Percentiles rank a stretch among this genome's conserved stretches.
Conservation (phyloP, 345 rosid species). For the Eucalyptus marginata region DNA sequence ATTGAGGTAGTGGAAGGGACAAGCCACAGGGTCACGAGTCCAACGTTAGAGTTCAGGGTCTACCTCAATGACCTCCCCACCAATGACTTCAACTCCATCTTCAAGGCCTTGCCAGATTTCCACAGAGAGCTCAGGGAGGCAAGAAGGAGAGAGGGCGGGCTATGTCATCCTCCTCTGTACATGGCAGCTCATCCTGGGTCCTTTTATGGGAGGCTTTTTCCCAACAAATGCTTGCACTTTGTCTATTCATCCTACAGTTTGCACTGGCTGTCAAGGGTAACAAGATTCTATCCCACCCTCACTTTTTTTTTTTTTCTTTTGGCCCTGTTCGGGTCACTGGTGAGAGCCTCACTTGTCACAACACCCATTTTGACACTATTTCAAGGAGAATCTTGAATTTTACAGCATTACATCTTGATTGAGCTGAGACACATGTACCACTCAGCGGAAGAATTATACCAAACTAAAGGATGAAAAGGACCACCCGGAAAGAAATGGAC, state of each 20-base stretch:
- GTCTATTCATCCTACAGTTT: conserved; percentile 59
- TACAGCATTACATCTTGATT: background rate
- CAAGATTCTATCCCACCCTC: background rate
- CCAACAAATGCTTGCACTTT: conserved; percentile 54
- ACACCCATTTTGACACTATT: background rate
- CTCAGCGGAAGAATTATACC: background rate
- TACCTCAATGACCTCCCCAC: conserved; percentile 49
- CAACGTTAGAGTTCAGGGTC: conserved; percentile 18
- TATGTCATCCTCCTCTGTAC: conserved; percentile 2
- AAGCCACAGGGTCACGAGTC: background rate
- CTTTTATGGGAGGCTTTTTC: conserved; percentile 78
- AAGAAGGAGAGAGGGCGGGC: background rate
- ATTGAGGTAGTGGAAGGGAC: conserved; percentile 17
- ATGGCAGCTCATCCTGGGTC: conserved; percentile 60
- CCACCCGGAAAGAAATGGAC: background rate
- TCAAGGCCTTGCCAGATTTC: conserved; percentile 35
- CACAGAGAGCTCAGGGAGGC: conserved; percentile 10
- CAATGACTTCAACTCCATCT: conserved; percentile 46
- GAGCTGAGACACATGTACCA: background rate
- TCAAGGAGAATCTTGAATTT: background rate
- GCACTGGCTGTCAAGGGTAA: conserved; percentile 94
- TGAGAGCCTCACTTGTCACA: background rate
- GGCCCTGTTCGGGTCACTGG: background rate
- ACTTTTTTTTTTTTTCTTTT: background rate
- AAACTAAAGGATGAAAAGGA: background rate